phyloP scores from a whole-genome alignment of 1,284 basidiomycete species.

The Neonothopanus nambi region DNA sequence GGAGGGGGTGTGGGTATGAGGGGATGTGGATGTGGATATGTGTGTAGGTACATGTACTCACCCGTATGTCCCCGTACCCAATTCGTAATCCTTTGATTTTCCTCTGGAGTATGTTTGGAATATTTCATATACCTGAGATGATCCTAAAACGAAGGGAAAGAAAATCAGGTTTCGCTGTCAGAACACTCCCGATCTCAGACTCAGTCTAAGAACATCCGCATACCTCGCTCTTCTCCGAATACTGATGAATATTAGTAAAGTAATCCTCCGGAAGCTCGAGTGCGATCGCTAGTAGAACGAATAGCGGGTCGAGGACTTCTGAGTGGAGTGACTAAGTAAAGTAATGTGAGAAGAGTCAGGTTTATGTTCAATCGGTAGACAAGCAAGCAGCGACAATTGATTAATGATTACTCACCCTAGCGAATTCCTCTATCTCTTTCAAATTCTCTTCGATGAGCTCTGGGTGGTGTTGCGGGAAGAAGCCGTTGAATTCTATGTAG shows the following conservation, averaged over 20 bases:
- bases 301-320: conserved; percentile 51
- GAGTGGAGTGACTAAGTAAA: conserved; percentile 46
- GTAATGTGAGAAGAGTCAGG: too few species aligned
- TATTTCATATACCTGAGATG: conserved; percentile 68
- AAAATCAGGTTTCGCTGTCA: too few species aligned
- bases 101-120: conserved; percentile 44
- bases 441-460: conserved; percentile 39
- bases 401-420: conserved; percentile 29
- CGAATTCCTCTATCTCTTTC: conserved; percentile 49
- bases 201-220: too few species aligned
- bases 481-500: conserved; percentile 38
- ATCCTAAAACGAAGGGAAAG: too few species aligned
- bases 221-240: conserved; percentile 44
- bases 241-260: conserved; percentile 53
- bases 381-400: too few species aligned
- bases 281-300: conserved; percentile 45
- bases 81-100: conserved; percentile 41
- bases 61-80: conserved; percentile 54
- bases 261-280: conserved; percentile 57
- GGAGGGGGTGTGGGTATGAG: neutral
- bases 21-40: too few species aligned
- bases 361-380: neutral
- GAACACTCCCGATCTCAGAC: too few species aligned
- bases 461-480: conserved; percentile 41
- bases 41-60: too few species aligned